Base-by-base conservation (phyloP, 331 rosid genomes). In the Quercus tomentella region DNA sequence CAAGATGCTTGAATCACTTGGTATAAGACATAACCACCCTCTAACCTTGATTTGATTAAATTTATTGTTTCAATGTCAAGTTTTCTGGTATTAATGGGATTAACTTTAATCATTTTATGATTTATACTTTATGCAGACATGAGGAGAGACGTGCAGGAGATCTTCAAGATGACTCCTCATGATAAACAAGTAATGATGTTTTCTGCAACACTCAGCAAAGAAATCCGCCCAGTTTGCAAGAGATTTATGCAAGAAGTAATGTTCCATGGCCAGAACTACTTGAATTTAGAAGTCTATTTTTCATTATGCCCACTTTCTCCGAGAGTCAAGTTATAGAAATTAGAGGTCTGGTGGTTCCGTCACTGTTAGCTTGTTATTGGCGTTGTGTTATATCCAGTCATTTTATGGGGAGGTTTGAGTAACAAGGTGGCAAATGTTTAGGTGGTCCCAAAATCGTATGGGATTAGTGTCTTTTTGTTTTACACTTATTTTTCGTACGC, bases 161-260 rank as follows among this genome's bases (percentile, higher is more conserved):
- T 96, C 61, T 96, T 96, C 91, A 96, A 93, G 91, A 83, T 96
- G 98, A 96, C 99, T 16, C 99, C 99, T 77, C 99, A 96, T 21
- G 99, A 96, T 69, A 96, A 96, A 87, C 99, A 96, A 89, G 99
- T 96, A 43, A 96, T 96, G 99, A 96, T 96, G 99, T 96, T 96
- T 77, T 96, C 99, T 73, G 99, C 99, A 62, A 96, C 99, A 25
- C 97, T 96, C 71, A 96, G 98, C 98, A 96, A 96, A 90, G 99
- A 96, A 77, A 96, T 96, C 76, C 99, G 99, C 21, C 99, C 99
- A 18, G 98, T 96, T 86, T 96, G 99, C 98, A 93, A 96, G 89
- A 96, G 93, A 80, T 96, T 96, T 79, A 96, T 96, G 99, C 99
- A 96, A 96, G 98, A 96, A 90, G 99, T 96, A 96, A 96, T 93